phyloP scores from a whole-genome alignment of 129 eudicot genomes.

The Flaveria sonorensis region DNA sequence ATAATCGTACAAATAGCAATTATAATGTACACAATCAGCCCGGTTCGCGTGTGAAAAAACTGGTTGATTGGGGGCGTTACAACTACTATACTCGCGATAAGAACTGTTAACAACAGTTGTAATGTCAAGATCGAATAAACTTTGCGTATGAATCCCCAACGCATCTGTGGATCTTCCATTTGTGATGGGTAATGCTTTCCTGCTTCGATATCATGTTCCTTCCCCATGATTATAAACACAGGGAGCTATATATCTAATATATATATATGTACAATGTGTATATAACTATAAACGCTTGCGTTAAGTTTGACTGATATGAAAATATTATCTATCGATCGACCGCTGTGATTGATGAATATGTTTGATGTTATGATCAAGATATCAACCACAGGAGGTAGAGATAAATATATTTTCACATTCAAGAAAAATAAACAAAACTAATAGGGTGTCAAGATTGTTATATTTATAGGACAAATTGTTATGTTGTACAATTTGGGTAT shows the following conservation, averaged over 20 bases:
- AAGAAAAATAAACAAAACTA: conserved; percentile 26
- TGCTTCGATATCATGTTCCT: conserved; percentile 47
- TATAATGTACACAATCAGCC: conserved; percentile 39
- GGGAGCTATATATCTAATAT: background rate
- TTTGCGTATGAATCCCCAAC: conserved; percentile 88
- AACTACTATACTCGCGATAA: conserved; percentile 47
- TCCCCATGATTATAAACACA: conserved; percentile 29
- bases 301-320: conserved; percentile 18
- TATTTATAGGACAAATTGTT: background rate
- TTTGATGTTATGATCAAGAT: conserved; percentile 24
- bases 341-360: conserved; percentile 40
- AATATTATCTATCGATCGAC: conserved; percentile 38
- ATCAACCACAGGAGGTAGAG: conserved; percentile 45
- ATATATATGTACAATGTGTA: background rate
- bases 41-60: conserved; percentile 41
- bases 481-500: conserved; percentile 5
- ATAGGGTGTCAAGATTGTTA: conserved; percentile 26
- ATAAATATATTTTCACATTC: conserved; percentile 42
- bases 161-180: conserved; percentile 63
- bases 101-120: conserved; percentile 57
- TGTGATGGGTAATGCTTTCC: conserved; percentile 54
- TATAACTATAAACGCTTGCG: background rate
- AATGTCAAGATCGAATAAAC: conserved; percentile 59
- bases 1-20: conserved; percentile 43
- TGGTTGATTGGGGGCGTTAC: conserved; percentile 35